Evolutionary conservation across 1,284 basidiomycete species (phyloP), one percentile per base, ranked within the genome.

Genomic region (Spongispora temasekensis): DNA sequence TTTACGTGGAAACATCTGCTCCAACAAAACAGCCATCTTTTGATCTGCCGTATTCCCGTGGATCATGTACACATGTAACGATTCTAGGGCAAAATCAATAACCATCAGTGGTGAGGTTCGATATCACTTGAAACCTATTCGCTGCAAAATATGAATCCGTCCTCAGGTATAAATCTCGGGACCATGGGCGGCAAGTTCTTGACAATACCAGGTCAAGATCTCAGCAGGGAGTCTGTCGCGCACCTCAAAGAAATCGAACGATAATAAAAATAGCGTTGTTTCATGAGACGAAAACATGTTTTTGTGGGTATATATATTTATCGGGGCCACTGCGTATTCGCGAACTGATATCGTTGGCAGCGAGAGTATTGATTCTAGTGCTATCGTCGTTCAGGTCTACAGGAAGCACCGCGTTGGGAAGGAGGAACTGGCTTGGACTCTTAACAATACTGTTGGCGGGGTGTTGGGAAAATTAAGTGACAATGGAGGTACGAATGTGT

Each of bases 21-120:
- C 68, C 23, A 60, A 69, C 19, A 70, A 55, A 55, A 56, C 42
- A 57, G 66, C 70, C n/a, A 51, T 69, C 13, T 69, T 69, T 56
- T 72, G 51, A 66, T 67, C 68, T 34, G 64, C 68, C 5, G 55
- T 69, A 51, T 35, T 71, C 9, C 68, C 68, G 23, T 69, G 68
- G 68, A 9, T 69, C 19, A 32, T 69, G n/a, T n/a, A n/a, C n/a
- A n/a, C n/a, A n/a, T n/a, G n/a, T n/a, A n/a, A n/a, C n/a, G n/a
- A n/a, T n/a, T n/a, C n/a, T n/a, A n/a, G n/a, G n/a, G n/a, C n/a
- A n/a, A n/a, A n/a, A n/a, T n/a, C n/a, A n/a, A n/a, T n/a, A n/a
- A n/a, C n/a, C n/a, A n/a, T n/a, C n/a, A n/a, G n/a, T n/a, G n/a
- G n/a, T n/a, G n/a, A n/a, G n/a, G n/a, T n/a, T n/a, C n/a, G n/a